Conservation (phyloP, 768 basidiomycete species). For the Auricularia heimuer region DNA sequence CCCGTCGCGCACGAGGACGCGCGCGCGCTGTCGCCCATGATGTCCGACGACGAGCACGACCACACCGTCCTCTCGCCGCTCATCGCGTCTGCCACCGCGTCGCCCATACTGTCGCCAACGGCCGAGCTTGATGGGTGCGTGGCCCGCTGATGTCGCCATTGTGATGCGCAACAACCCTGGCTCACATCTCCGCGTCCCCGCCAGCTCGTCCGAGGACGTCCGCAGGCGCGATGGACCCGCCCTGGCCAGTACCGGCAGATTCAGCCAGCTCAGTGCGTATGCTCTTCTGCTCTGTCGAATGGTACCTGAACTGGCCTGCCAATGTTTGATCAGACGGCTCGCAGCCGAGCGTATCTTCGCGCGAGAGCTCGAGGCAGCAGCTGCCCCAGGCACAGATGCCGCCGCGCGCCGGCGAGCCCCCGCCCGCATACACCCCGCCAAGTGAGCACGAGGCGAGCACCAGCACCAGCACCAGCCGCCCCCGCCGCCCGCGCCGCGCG, state of each 20-base stretch:
- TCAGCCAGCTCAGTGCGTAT: background rate
- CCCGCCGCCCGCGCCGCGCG: background rate
- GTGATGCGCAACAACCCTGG: background rate
- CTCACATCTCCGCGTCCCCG: background rate
- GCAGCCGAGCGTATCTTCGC: background rate
- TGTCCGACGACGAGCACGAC: background rate
- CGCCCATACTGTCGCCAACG: background rate
- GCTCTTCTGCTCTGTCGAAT: background rate
- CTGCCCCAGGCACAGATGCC: background rate
- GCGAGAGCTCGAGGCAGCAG: background rate
- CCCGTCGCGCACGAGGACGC: background rate
- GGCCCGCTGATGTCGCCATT: background rate
- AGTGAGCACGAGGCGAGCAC: background rate
- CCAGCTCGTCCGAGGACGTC: background rate
- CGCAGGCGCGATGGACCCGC: background rate
- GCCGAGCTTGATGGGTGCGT: conserved; percentile 1
- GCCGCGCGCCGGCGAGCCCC: background rate
- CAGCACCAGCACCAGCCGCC: no score
- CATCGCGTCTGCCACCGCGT: background rate
- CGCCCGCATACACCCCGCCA: background rate
- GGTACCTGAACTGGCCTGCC: background rate
- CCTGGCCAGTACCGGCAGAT: background rate
- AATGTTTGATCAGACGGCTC: background rate
- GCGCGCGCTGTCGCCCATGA: background rate
- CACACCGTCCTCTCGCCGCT: background rate